Base-by-base conservation (phyloP, 768 basidiomycete genomes). In the Tricholoma terreum region DNA sequence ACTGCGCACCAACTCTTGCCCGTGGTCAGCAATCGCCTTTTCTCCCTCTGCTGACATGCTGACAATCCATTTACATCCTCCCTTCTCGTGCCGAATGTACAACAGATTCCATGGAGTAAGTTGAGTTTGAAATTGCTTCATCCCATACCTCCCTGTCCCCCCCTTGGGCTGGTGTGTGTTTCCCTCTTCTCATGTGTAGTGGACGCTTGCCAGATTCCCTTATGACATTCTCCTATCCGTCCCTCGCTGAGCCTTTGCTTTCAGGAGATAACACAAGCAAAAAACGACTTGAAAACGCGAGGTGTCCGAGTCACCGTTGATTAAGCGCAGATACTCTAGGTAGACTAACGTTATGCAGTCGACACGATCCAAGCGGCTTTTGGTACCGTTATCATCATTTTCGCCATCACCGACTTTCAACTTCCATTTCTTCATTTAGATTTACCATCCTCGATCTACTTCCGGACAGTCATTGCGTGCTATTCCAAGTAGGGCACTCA, bases 31-130 rank as follows among this genome's bases (percentile, higher is more conserved):
- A 24, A 21, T n/a, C 11, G 14, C 14, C 7, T 55, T 27, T 43
- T 8, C 19, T 15, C 3, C n/a, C 4, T 45, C 12, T 14, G 6
- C n/a, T n/a, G n/a, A n/a, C n/a, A 79, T 91, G 14, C 84, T 91
- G 2, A 74, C 85, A 2, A 89, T 90, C 60, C 90, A 90, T 8
- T 82, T 89, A 0, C 90, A 89, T 67, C 86, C 86, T n/a, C 79
- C 91, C 7, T 83, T 86, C 84, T 10, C 81, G 90, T 21, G 89
- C 90, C 12, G 90, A 91, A 61, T 89, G 87, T 67, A 85, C 87
- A 31, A 88, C 90, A 61, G 89, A 89, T 1, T 89, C 90, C 62
- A 75, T 79, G 11, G n/a, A 64, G 87, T 87, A 63, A 70, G 81
- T 73, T 46, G 8, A 35, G 9, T 10, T 35, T 43, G 15, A 46